Conservation (phyloP, 495 filamentous ascomycete species). For the Annulohypoxylon maeteangense region DNA sequence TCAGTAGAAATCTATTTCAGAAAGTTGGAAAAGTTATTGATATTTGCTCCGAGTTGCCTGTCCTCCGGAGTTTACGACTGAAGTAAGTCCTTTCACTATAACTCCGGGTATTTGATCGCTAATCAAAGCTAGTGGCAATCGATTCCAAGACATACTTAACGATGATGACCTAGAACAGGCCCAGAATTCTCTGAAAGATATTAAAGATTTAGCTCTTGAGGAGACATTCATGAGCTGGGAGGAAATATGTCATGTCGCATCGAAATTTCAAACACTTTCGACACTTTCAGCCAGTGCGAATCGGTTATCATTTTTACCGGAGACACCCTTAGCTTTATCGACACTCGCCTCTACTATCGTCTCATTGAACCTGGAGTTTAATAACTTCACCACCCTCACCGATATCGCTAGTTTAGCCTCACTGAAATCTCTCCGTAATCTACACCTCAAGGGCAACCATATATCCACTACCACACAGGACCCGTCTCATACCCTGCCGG, state of each 20-base stretch:
- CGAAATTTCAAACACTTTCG: conserved; percentile 69
- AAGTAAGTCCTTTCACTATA: conserved; percentile 63
- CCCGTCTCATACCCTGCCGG: conserved; percentile 26
- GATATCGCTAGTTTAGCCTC: conserved; percentile 66
- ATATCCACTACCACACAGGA: conserved; percentile 52
- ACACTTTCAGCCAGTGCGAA: conserved; percentile 64
- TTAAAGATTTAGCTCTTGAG: conserved; percentile 78
- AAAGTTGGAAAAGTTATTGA: conserved; percentile 69
- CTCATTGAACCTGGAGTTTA: conserved; percentile 77
- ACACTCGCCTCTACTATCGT: conserved; percentile 61
- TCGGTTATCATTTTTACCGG: conserved; percentile 55
- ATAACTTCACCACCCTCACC: conserved; percentile 71
- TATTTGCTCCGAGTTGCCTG: conserved; percentile 74
- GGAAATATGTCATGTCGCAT: conserved; percentile 64
- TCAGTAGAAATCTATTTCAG: conserved; percentile 85
- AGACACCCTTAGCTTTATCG: conserved; percentile 55
- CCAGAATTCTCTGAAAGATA: conserved; percentile 58
- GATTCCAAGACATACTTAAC: conserved; percentile 64
- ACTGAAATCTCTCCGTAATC: conserved; percentile 68
- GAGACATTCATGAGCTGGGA: conserved; percentile 78
- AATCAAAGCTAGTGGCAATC: conserved; percentile 71
- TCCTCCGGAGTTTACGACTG: conserved; percentile 71
- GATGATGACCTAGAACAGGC: conserved; percentile 50
- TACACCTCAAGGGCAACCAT: conserved; percentile 69
- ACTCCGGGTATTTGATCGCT: conserved; percentile 1